Evolutionary conservation across 2,329 filamentous ascomycete genomes (phyloP), one percentile per base, ranked within the genome.

Genomic region (Aspergillus fischeri): DNA sequence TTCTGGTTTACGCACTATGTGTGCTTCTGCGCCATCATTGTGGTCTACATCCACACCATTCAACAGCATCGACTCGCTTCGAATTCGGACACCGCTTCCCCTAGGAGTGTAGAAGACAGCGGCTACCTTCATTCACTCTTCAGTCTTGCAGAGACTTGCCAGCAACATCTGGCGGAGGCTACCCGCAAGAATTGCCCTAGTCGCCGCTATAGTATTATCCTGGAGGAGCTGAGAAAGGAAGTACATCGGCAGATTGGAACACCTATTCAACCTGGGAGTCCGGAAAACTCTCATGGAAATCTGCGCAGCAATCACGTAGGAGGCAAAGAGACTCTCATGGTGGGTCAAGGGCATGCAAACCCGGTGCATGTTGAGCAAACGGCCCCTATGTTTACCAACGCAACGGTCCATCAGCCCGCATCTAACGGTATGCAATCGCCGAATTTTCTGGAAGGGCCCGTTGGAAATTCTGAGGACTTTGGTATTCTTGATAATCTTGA

Each of bases 171-270:
- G 14, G 77, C 77, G 1, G 72, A 76, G 53, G 78, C 78, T 2
- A 80, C 78, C 3, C 73, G 75, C 1, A 74, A 71, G 11, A 80
- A 80, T 32, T 79, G 77, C 2, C 78, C 78, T 0, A 79, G 76
- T 50, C 73, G 77, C 6, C 72, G 77, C 42, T 80, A 81, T 48
- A 76, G 76, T 29, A 80, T 80, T 51, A 80, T 80, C 47, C 61
- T 81, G 9, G 77, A 78, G 49, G 78, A 80, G 54, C 60, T 80
- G 24, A 67, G 77, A 45, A 64, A 70, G 7, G 77, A 80, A 54
- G 78, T 74, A 2, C 73, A 73, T 60, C 63, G 67, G 9, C 71
- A 73, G 51, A 66, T 73, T 32, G 67, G 67, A 3, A 58, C 68
- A 2, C 49, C 47, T 27, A 49, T 62, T 21, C 42, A 28, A n/a